phyloP scores from a whole-genome alignment of 202 grass and related monocot species.

The Panicum virgatum region DNA sequence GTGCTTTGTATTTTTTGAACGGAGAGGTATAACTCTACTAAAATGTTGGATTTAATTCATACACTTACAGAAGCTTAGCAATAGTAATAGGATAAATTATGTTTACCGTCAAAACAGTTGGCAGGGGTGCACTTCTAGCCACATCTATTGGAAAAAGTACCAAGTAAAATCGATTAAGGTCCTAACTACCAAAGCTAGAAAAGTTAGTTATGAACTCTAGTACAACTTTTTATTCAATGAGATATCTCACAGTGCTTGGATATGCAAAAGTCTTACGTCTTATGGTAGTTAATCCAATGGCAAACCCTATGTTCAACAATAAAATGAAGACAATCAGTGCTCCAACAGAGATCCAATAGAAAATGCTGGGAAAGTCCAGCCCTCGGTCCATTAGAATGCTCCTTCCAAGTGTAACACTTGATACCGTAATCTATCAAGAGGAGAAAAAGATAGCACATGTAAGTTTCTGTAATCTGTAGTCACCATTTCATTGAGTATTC shows the following conservation, averaged over 20 bases:
- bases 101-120: not conserved
- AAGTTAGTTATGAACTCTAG: not conserved
- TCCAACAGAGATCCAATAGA: constrained; percentile 75
- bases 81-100: not conserved
- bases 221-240: not conserved
- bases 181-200: not conserved
- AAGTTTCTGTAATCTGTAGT: not conserved
- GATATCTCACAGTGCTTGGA: not conserved
- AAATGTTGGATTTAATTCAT: not conserved
- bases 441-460: not conserved
- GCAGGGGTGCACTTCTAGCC: not conserved
- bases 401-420: constrained; percentile 42
- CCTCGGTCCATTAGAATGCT: constrained; percentile 53
- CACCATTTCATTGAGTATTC: not conserved
- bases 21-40: too few species aligned
- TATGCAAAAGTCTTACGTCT: constrained; percentile 40
- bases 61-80: not conserved
- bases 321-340: constrained; percentile 64
- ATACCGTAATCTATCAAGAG: constrained; percentile 29
- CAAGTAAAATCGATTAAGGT: not conserved
- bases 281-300: constrained; percentile 57
- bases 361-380: constrained; percentile 56
- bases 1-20: not conserved
- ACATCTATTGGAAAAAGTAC: not conserved
- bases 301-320: constrained; percentile 62